Conservation (phyloP, 177 flowering plant species). For the Telopea speciosissima region DNA sequence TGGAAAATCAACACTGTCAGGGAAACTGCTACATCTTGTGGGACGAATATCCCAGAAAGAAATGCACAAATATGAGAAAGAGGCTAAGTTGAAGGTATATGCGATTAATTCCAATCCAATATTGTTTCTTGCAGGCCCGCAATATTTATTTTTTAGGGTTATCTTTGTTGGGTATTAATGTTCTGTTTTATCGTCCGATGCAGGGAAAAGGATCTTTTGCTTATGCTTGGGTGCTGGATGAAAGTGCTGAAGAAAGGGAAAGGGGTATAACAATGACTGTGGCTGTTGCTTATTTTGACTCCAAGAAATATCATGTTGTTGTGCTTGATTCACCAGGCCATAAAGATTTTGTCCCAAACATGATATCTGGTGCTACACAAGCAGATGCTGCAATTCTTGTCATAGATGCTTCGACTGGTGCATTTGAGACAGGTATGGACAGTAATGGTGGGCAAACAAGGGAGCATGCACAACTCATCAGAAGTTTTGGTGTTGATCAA, state of each 20-base stretch:
- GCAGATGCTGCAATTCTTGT: conserved; percentile 98
- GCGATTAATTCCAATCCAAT: not conserved
- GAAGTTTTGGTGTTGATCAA: conserved; percentile 97
- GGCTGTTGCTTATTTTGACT: conserved; percentile 83
- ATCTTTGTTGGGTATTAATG: conserved; percentile 10
- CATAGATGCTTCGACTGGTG: conserved; percentile 83
- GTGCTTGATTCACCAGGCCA: conserved; percentile 98
- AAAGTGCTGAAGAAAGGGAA: conserved; percentile 93
- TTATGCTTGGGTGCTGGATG: conserved; percentile 99
- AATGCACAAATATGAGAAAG: conserved; percentile 93
- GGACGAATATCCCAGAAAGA: conserved; percentile 80
- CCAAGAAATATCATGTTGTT: conserved; percentile 81
- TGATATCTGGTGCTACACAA: conserved; percentile 98
- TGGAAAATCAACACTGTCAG: conserved; percentile 96
- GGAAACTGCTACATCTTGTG: conserved; percentile 74
- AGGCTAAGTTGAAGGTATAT: conserved; percentile 64
- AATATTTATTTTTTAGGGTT: not conserved
- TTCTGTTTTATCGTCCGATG: conserved; percentile 1
- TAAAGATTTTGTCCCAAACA: conserved; percentile 96
- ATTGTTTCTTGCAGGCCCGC: not conserved
- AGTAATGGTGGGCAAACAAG: conserved; percentile 72
- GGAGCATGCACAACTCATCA: conserved; percentile 91
- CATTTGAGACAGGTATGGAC: conserved; percentile 90
- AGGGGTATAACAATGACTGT: conserved; percentile 99
- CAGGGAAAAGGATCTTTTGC: conserved; percentile 99